Conservation (phyloP, 768 basidiomycete species). For the Podaxis sp. region DNA sequence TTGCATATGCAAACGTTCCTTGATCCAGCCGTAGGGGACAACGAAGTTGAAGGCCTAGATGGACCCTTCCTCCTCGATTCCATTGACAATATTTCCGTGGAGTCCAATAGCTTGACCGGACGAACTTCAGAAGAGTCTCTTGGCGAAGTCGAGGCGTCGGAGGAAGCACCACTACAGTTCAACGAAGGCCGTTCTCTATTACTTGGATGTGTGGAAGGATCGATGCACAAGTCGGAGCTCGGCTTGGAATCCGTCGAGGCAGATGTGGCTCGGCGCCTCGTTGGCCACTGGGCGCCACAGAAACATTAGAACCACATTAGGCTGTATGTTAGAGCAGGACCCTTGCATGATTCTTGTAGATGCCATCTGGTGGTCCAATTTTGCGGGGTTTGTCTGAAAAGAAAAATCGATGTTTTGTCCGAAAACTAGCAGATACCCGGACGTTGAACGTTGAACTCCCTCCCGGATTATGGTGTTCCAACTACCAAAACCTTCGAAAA, state of each 20-base stretch:
- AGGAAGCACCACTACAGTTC: constrained; percentile 2
- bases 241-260: constrained; percentile 49
- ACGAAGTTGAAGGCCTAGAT: neutral
- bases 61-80: neutral
- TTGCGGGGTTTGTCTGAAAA: too few relatives aligned
- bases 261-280: constrained; percentile 57
- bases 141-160: neutral
- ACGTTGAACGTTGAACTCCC: too few relatives aligned
- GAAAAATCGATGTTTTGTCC: too few relatives aligned
- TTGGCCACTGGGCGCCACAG: constrained; percentile 67
- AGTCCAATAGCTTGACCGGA: neutral
- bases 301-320: constrained; percentile 32
- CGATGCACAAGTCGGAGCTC: neutral
- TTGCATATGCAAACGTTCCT: neutral
- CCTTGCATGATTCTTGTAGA: too few relatives aligned
- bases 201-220: neutral
- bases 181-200: constrained; percentile 8
- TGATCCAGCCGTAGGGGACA: neutral
- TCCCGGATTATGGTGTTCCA: too few relatives aligned
- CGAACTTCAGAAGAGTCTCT: constrained; percentile 11
- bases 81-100: neutral
- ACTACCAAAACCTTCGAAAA: too few relatives aligned
- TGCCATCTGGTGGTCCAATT: too few relatives aligned
- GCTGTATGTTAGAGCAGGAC: too few relatives aligned
- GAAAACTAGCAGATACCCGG: too few relatives aligned